Evolutionary conservation across 2,329 filamentous ascomycete genomes (phyloP).

Genomic region (Metarhizium anisopliae): DNA sequence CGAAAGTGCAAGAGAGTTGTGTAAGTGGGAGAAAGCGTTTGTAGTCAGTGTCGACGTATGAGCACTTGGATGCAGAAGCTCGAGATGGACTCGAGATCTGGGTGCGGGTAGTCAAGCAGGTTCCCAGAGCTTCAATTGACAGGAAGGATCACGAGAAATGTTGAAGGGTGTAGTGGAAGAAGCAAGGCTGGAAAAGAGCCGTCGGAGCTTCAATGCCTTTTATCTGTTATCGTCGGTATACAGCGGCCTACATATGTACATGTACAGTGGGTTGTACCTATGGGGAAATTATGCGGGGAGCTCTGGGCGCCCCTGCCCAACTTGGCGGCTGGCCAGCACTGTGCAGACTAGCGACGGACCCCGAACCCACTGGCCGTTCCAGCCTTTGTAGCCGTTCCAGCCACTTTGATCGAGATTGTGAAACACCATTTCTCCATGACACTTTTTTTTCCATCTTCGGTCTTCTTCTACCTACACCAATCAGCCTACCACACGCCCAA

Average conservation of each 20-base stretch:
- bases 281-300: conserved; percentile 1
- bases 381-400: not conserved
- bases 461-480: not conserved
- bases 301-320: not conserved
- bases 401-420: not conserved
- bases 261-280: not conserved
- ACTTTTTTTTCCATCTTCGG: not conserved
- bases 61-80: not conserved
- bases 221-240: conserved; percentile 7
- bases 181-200: not conserved
- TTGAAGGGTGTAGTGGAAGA: not conserved
- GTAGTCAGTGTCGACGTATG: not conserved
- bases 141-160: not conserved
- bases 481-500: not conserved
- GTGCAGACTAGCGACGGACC: too few species aligned
- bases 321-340: too few species aligned
- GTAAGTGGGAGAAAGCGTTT: not conserved
- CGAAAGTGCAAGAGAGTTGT: not conserved
- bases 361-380: not conserved
- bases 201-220: conserved; percentile 3
- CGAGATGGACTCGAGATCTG: not conserved
- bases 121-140: not conserved
- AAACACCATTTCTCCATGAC: not conserved
- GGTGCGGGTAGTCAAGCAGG: not conserved
- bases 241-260: not conserved